phyloP scores from a whole-genome alignment of 768 basidiomycete species.

The Boletus coccyginus region DNA sequence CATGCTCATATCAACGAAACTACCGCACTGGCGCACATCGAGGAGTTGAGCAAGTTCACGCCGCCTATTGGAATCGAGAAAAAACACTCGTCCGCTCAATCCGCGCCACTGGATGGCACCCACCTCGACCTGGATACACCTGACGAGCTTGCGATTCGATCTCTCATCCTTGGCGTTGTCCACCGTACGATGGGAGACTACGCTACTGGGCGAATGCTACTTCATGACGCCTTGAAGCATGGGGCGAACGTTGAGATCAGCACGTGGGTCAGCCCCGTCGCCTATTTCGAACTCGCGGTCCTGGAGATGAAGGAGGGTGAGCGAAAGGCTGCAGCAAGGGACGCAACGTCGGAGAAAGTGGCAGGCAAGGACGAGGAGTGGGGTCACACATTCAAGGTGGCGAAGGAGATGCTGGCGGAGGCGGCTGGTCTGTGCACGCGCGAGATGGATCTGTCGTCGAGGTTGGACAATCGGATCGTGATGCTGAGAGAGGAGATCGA shows the following conservation, averaged over 20 bases:
- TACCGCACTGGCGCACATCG: constrained; percentile 58
- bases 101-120: not conserved
- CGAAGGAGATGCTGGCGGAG: constrained; percentile 48
- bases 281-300: constrained; percentile 69
- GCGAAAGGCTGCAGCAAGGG: constrained; percentile 30
- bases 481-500: constrained; percentile 72
- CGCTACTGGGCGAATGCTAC: constrained; percentile 42
- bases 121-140: constrained; percentile 55
- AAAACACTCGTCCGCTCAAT: constrained; percentile 20
- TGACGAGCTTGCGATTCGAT: constrained; percentile 68
- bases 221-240: constrained; percentile 49
- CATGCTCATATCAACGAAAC: constrained; percentile 56
- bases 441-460: constrained; percentile 59
- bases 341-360: constrained; percentile 17
- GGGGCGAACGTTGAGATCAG: constrained; percentile 44
- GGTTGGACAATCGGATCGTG: constrained; percentile 65
- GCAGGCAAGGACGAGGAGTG: constrained; percentile 35
- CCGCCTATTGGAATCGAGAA: constrained; percentile 40
- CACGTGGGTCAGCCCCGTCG: constrained; percentile 67
- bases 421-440: constrained; percentile 47
- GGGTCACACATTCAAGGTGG: constrained; percentile 46
- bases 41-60: constrained; percentile 47
- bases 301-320: constrained; percentile 66
- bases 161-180: constrained; percentile 64
- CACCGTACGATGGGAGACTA: constrained; percentile 56